Evolutionary conservation across 495 filamentous ascomycete genomes (phyloP), one percentile per base, ranked within the genome.

Genomic region (Penicilliopsis zonata): DNA sequence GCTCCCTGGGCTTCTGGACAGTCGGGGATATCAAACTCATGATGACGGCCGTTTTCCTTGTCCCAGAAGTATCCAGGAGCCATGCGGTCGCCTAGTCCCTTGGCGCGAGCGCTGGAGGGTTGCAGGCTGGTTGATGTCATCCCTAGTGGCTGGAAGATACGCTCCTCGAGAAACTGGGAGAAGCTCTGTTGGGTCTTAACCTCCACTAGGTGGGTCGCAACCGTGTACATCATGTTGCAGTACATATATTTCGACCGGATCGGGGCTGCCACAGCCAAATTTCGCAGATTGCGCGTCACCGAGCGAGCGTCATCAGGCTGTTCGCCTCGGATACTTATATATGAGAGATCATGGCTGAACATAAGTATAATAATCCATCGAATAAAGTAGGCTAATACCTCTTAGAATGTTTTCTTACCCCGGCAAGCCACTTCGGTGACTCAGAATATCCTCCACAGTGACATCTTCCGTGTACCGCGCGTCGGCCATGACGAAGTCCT

Each of bases 201-300:
- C 7, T 50, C 40, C 9, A 73, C 36, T 9, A 48, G 43, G 39
- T 70, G 57, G 25, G 58, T 38, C 1, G 57, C 52, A 3, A 52
- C 52, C 33, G 61, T 54, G 37, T 47, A 76, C 65, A 72, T 69
- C 28, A 61, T 36, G 30, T 74, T 74, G 48, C 57, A 66, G 37
- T 75, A 76, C 23, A 62, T 57, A 23, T 46, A 69, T 26, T n/a
- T 36, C 4, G 47, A 52, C 3, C 67, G 49, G 6, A 61, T 48
- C 30, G 55, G 52, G 9, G 47, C 37, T 0, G 44, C 53, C 18
- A 59, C 24, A 2, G 56, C 51, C 16, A 70, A 36, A 41, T 63
- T 35, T 6, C 63, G 34, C 20, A 69, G 33, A 18, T 43, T 49
- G 9, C 64, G 33, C 14, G 46, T 52, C 6, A 52, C 27, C 10